Base-by-base conservation (phyloP, 2,329 filamentous ascomycete genomes). In the Coniochaeta ligniaria region DNA sequence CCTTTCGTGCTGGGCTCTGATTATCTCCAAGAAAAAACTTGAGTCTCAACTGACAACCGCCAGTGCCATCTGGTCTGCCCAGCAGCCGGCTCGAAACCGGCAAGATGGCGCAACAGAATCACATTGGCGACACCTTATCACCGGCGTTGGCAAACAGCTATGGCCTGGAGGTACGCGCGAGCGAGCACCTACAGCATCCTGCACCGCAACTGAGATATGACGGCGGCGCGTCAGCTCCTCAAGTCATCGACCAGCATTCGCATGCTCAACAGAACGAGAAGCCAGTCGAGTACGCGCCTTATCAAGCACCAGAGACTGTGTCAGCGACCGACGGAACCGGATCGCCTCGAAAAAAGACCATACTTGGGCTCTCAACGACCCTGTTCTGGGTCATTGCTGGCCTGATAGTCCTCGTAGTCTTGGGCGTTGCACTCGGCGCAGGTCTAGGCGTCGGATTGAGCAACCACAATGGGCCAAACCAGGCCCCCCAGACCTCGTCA, bases 351-450 rank as follows among this genome's bases (percentile, higher is more conserved):
- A 59, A 38, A 43, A n/a, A 8, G 36, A 58, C 26, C 6, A 52
- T 59, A 52, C 43, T 59, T 14, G 58, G 58, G 16, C 43, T 59
- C 26, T 38, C 58, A n/a, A 16, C 14, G 12, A 16, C 47, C 6
- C 5, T 41, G 7, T 59, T 59, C 45, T 59, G 58, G 58, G 58
- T 55, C 38, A 22, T 59, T 17, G 47, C 35, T 22, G 58, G 58
- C 17, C 16, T 36, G 6, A 45, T 52, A 5, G 24, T 54, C 43
- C 58, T 59, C 33, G 26, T 54, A 5, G 36, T 59, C 45, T 20
- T 59, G 16, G 58, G 58, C 26, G 20, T 54, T 14, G 58, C 43
- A 4, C 31, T 59, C n/a, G 58, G 58, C 31, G 58, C 35, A 52
- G 58, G 58, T 28, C 38, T 58, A 31, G 57, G 57, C 11, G 58